phyloP scores from a whole-genome alignment of 2,329 filamentous ascomycete species.

The Calonectria crousiana region DNA sequence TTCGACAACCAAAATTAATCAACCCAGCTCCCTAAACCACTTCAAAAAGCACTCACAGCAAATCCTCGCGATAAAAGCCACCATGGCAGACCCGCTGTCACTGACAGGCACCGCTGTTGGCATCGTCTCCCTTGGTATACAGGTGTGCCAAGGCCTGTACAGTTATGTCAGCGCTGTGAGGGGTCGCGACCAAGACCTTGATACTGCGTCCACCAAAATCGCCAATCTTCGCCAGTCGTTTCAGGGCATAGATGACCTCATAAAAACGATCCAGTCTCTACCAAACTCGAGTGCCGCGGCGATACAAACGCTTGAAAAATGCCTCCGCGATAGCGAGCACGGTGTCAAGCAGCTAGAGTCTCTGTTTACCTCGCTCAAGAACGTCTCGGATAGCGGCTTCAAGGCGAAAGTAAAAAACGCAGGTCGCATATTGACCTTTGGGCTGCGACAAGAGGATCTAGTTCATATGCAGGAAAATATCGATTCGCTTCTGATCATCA shows the following conservation, averaged over 20 bases:
- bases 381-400: not conserved
- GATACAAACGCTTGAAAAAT: slow-evolving; percentile 6
- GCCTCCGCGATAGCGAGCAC: not conserved
- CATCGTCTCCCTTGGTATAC: slow-evolving; percentile 8
- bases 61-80: not conserved
- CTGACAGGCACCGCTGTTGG: slow-evolving; percentile 14
- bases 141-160: slow-evolving; percentile 8
- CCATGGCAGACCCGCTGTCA: slow-evolving; percentile 12
- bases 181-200: slow-evolving; percentile 4
- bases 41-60: not conserved
- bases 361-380: not conserved
- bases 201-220: not conserved
- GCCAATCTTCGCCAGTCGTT: not conserved
- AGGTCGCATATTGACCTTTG: not conserved
- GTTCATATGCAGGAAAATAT: not conserved
- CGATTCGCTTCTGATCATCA: not conserved
- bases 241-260: not conserved
- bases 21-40: not conserved
- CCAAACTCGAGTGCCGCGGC: not conserved
- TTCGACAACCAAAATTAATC: not conserved
- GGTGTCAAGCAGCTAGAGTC: not conserved
- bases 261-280: not conserved
- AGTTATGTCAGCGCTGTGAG: not conserved
- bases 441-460: not conserved
- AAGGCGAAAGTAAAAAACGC: slow-evolving; percentile 11